Base-by-base conservation (phyloP, 805 yeast genomes). In the Pichia nanzhaoensis region DNA sequence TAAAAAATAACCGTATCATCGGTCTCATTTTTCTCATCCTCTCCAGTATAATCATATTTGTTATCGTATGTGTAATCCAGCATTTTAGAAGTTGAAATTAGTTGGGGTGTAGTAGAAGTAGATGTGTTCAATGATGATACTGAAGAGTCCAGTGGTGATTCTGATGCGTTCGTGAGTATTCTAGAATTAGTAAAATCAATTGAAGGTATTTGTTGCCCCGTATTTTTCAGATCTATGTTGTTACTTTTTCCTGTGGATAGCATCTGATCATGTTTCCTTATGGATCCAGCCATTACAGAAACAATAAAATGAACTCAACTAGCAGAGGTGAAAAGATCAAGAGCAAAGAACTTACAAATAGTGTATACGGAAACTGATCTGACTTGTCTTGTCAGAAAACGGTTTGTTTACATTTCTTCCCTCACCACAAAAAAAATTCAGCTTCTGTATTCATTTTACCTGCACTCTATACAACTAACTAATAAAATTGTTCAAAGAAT, bases 231-330 rank as follows among this genome's bases (percentile, higher is more conserved):
- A 6, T 7, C 9, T 10, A 10, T 24, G 28, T 10, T 24, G 10
- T 24, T 10, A 24, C 28, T 24, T 6, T 6, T 10, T 19, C 3
- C 19, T 19, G 22, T 7, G 21, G 33, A 19, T 9, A 37, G 3
- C 34, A 12, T 22, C 14, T 3, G 31, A 17, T 16, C 27, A 12
- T 19, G 18, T 22, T 21, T 30, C 20, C 19, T 27, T 21, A 20
- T 39, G 39, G 45, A 36, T 42, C 45, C 41, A 42, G 34, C 45
- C 41, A 42, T 42, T n/a, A 9, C 21, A 39, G 17, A 39, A 24
- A 39, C 27, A 24, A 30, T 28, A 6, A 24, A 24, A 7, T n/a
- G n/a, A n/a, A n/a, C n/a, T n/a, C n/a, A n/a, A n/a, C n/a, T n/a
- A n/a, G n/a, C n/a, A n/a, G n/a, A n/a, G n/a, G n/a, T n/a, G n/a